phyloP scores from a whole-genome alignment of 306 rosid genomes.

The Coriaria nepalensis region DNA sequence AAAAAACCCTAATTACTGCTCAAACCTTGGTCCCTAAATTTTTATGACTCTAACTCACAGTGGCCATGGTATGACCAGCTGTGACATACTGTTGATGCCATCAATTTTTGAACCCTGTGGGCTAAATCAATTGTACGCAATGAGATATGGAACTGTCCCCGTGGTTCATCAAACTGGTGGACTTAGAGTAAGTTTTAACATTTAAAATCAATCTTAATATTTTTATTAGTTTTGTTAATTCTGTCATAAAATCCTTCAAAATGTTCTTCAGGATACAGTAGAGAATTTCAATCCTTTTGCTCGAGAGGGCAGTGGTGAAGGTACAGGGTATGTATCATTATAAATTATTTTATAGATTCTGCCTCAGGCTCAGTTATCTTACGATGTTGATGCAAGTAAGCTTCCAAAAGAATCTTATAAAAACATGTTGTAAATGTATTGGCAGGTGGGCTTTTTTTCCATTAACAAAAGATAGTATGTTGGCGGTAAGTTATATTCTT shows the following conservation, averaged over 20 bases:
- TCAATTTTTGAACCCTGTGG: conserved; percentile 90
- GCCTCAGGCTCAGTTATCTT: background rate
- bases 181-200: conserved; percentile 56
- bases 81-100: conserved; percentile 85
- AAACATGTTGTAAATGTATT: conserved; percentile 15
- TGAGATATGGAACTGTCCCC: conserved; percentile 90
- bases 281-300: conserved; percentile 51
- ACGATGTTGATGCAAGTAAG: too few species aligned
- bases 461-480: conserved; percentile 54
- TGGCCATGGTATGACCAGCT: conserved; percentile 34
- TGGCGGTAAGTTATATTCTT: conserved; percentile 37
- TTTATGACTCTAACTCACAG: conserved; percentile 17
- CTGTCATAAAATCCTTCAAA: conserved; percentile 10
- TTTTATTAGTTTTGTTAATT: conserved; percentile 10
- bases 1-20: background rate
- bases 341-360: background rate
- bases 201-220: background rate
- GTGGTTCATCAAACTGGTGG: conserved; percentile 95
- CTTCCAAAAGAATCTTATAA: background rate
- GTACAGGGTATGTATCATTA: conserved; percentile 51
- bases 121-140: conserved; percentile 74
- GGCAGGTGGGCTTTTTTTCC: conserved; percentile 89
- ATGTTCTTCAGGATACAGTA: conserved; percentile 56
- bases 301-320: conserved; percentile 34
- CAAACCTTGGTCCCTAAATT: conserved; percentile 1